Conservation (phyloP, 2,329 filamentous ascomycete genomes). For the Scedosporium boydii region DNA sequence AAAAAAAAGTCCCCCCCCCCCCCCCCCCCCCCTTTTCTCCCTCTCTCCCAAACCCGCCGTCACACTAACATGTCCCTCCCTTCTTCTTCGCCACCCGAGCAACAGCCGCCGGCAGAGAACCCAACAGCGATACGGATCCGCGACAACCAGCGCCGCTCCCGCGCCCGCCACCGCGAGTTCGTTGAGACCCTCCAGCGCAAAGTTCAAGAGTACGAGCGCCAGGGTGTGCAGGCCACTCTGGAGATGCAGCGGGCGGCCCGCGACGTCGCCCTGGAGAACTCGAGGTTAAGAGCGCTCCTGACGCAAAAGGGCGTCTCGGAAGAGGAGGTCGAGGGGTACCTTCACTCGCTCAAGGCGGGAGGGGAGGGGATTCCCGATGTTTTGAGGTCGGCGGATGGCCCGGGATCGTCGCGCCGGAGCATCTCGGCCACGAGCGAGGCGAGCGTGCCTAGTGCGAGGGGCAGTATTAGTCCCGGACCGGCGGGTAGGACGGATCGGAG, state of each 20-base stretch:
- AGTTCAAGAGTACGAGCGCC: constrained; percentile 36
- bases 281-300: constrained; percentile 32
- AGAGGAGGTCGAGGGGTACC: constrained; percentile 30
- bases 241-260: constrained; percentile 46
- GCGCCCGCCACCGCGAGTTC: constrained; percentile 40
- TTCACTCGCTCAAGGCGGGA: constrained; percentile 23
- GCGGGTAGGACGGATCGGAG: not conserved
- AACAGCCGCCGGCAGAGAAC: constrained; percentile 10
- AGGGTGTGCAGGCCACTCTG: constrained; percentile 36
- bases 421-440: constrained; percentile 6
- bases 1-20: too few species aligned
- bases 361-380: not conserved
- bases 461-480: not conserved
- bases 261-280: constrained; percentile 38
- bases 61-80: not conserved
- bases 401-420: constrained; percentile 7
- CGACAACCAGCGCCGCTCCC: constrained; percentile 44
- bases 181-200: constrained; percentile 36
- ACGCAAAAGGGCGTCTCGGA: constrained; percentile 25
- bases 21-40: not conserved
- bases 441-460: not conserved
- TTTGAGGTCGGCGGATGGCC: constrained; percentile 3
- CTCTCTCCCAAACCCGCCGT: not conserved
- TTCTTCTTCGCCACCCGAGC: not conserved
- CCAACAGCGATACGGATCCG: constrained; percentile 27